Evolutionary conservation across 75 land plant species (phyloP), one percentile per base, ranked within the genome.

Genomic region (Pseudotsuga menziesii): DNA sequence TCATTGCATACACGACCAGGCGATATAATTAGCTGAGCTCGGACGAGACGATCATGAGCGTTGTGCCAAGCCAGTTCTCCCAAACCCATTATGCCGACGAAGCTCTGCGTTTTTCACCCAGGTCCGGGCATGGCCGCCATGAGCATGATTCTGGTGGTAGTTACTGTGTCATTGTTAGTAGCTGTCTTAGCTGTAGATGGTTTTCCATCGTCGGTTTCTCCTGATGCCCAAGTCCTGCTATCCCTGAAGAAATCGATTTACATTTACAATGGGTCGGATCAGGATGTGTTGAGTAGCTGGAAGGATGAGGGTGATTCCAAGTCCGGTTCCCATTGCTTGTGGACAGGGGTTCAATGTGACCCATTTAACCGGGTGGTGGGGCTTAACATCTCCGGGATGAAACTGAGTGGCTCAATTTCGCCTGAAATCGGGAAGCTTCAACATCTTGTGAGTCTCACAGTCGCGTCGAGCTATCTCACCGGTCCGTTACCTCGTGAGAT

Each of bases 311-410:
- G 4, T 11, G 16, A 5, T 25, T 74, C 83, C 3, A 81, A 64
- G 58, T 35, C 13, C 22, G 5, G 54, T 6, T 60, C 70, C 4
- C 79, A 79, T 74, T 89, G 91, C 59, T 57, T 60, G 16, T 89
- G 89, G 89, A 55, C 63, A 3, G 84, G 89, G 4, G 72, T 89
- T 27, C 59, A 48, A 23, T 89, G 91, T 56, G 85, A 85, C 35
- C 2, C 11, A 48, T 57, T 58, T 2, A 55, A 67, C 25, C 22
- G 56, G 13, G 25, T 13, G 6, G 81, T 89, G 12, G 61, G 78
- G 20, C 80, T 91, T 22, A 81, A 91, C 54, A 74, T 91, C 58
- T 91, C 95, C 59, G 82, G 75, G 81, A 75, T 57, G 72, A 93
- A 89, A 80, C 67, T 93, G 75, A 69, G 82, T 15, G 93, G 93